Conservation (phyloP, 345 rosid genomes). For the Alliaria petiolata region DNA sequence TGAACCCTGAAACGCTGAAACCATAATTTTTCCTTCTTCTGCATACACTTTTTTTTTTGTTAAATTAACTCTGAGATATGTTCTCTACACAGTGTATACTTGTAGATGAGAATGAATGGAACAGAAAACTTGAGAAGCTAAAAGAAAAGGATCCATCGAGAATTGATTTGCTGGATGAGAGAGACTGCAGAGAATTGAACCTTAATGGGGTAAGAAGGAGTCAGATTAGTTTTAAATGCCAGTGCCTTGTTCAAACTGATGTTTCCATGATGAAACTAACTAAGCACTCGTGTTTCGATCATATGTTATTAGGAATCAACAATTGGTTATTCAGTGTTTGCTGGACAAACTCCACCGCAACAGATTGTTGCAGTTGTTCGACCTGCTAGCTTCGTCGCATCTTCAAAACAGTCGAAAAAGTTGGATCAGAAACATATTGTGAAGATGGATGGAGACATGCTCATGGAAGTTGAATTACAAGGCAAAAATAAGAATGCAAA, state of each 20-base stretch:
- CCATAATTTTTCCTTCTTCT: neutral
- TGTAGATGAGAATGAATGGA: slow-evolving; percentile 47
- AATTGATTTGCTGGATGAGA: slow-evolving; percentile 52
- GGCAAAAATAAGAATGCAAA: neutral
- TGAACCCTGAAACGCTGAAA: neutral
- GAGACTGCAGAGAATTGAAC: slow-evolving; percentile 45
- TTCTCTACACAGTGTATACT: slow-evolving; percentile 38
- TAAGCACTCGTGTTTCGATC: neutral
- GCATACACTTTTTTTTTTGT: neutral
- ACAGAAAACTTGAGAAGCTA: slow-evolving; percentile 36
- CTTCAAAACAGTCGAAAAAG: slow-evolving; percentile 29
- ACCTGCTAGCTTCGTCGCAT: slow-evolving; percentile 37
- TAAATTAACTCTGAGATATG: neutral
- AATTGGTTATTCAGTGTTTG: slow-evolving; percentile 25
- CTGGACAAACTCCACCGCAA: slow-evolving; percentile 48
- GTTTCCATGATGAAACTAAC: neutral
- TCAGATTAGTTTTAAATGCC: neutral
- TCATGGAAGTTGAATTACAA: slow-evolving; percentile 37
- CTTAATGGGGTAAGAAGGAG: slow-evolving; percentile 45
- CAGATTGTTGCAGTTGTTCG: slow-evolving; percentile 69
- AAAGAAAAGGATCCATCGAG: slow-evolving; percentile 42
- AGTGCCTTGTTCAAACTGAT: no score
- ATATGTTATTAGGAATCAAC: slow-evolving; percentile 48
- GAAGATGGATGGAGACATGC: slow-evolving; percentile 40
- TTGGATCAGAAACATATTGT: slow-evolving; percentile 54